phyloP scores from a whole-genome alignment of 768 basidiomycete genomes.

The Amanita rimosa region DNA sequence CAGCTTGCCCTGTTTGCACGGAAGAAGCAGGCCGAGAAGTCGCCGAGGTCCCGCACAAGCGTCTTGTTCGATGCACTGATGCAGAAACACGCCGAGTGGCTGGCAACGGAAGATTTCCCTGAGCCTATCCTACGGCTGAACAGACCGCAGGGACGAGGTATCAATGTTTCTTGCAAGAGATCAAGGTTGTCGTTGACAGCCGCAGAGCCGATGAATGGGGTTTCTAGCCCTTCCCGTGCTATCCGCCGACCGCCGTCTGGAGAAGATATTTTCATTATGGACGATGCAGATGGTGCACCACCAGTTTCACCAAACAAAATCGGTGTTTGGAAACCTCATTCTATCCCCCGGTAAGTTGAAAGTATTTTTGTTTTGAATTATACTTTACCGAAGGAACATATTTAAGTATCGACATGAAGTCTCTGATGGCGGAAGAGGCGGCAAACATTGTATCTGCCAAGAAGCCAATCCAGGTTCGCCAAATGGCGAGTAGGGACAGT shows the following conservation, averaged over 20 bases:
- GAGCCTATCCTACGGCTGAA: slow-evolving; percentile 30
- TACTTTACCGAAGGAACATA: background rate
- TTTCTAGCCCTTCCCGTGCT: slow-evolving; percentile 13
- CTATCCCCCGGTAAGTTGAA: slow-evolving; percentile 40
- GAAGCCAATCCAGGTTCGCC: background rate
- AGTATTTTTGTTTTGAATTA: slow-evolving; percentile 4
- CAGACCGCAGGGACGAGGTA: background rate
- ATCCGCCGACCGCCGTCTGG: slow-evolving; percentile 26
- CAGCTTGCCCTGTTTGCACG: slow-evolving; percentile 52
- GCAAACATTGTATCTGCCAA: slow-evolving; percentile 6
- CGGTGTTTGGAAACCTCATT: slow-evolving; percentile 38
- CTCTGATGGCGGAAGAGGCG: slow-evolving; percentile 75
- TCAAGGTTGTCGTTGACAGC: slow-evolving; percentile 12
- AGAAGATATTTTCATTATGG: slow-evolving; percentile 80
- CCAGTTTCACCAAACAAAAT: slow-evolving; percentile 4
- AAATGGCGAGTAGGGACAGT: background rate
- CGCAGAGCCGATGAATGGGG: slow-evolving; percentile 3
- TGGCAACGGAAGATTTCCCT: slow-evolving; percentile 60
- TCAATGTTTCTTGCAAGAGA: background rate
- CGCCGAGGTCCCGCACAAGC: slow-evolving; percentile 53
- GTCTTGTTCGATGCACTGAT: slow-evolving; percentile 41
- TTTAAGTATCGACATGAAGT: slow-evolving; percentile 68
- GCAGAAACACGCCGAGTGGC: slow-evolving; percentile 58
- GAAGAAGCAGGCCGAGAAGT: slow-evolving; percentile 49
- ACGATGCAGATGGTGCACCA: slow-evolving; percentile 40